Base-by-base conservation (phyloP, 306 rosid species). In the Rubus idaeus region DNA sequence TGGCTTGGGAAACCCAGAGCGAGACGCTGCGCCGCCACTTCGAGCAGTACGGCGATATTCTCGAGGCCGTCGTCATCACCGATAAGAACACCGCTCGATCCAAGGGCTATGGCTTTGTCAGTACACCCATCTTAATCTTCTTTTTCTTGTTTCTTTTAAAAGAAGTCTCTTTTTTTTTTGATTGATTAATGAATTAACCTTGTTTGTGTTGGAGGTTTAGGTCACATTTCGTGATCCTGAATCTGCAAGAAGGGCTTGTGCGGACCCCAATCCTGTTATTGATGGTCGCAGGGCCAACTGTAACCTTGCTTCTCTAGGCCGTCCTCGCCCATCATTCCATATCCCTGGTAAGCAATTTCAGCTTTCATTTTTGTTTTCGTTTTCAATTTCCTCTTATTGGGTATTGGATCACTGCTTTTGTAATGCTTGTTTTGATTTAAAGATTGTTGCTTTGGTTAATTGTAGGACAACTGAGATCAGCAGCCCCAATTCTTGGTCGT, bases 231-330 rank as follows among this genome's bases (percentile, higher is more conserved):
- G 81, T 86, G 88, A 93, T 58, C 88, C 93, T 16, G 82, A 93
- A 17, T 89, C 90, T 21, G 97, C 97, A 8, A 67, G 30, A 65
- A 84, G 87, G 71, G 96, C 97, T 13, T 90, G 94, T 62, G 83
- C 77, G 17, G 80, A 90, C 82, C 94, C 92, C 0, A 78, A 79
- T 61, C 96, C 97, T 8, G 74, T 84, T 26, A 93, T 93, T 73
- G 94, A 89, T 84, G 96, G 94, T 53, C 87, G 97, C 68, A 88
- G 87, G 23, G 93, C 97, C 21, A 93, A 93, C 56, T 83, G 86
- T 72, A 79, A 83, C 61, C 67, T 83, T 39, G 86, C 86, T 11
- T 68, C 83, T 37, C 18, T 83, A 23, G 83, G 86, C 52, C 76
- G 81, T 10, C 77, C 81, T 42, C 76, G 77, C 18, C 70, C 70